phyloP scores from a whole-genome alignment of 148 eudicot genomes.

The Suaeda aralocaspica region DNA sequence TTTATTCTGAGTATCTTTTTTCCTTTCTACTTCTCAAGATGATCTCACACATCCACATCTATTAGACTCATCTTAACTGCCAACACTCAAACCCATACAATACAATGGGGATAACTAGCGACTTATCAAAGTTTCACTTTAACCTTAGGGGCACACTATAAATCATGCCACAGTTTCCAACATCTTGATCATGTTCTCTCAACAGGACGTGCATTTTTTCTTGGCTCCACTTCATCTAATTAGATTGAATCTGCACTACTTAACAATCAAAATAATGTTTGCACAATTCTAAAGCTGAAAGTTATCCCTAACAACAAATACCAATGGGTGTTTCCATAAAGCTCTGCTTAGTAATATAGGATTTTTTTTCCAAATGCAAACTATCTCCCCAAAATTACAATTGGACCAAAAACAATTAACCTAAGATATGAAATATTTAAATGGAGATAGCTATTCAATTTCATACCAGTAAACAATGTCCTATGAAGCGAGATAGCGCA shows the following conservation, averaged over 20 bases:
- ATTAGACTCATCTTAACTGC: no score
- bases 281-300: neutral
- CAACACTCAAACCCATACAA: no score
- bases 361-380: neutral
- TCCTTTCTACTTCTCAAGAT: no score
- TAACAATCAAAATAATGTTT: neutral
- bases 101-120: no score
- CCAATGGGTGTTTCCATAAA: neutral
- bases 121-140: no score
- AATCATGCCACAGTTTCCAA: neutral
- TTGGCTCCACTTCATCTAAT: neutral
- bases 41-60: no score
- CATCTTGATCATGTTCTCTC: neutral
- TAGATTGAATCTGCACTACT: neutral
- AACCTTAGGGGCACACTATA: no score
- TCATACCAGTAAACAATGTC: no score
- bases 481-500: no score
- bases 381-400: neutral
- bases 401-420: neutral
- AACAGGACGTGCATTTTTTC: neutral
- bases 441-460: no score
- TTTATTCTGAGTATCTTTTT: no score
- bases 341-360: neutral
- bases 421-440: no score
- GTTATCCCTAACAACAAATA: neutral